These are phyloP conservation scores for Akanthomyces uredinophilus DNA, from an alignment of 2,329 filamentous ascomycete genomes.

Conservation along the genomic window DNA sequence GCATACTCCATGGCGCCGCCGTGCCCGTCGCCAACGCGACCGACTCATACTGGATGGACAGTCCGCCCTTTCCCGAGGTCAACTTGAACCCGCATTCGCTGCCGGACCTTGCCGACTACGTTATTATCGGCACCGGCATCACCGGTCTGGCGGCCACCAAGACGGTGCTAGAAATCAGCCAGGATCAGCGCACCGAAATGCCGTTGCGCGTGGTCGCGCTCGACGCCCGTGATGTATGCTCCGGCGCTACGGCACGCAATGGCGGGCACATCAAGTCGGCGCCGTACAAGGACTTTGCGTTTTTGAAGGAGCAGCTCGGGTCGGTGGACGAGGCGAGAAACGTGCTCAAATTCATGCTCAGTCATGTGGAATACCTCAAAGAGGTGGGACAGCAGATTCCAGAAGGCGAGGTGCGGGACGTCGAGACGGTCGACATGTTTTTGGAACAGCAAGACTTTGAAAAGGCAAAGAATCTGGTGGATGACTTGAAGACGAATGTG, in stretches of 20 bases:
- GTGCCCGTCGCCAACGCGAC: conserved; percentile 38
- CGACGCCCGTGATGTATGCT: conserved; percentile 46
- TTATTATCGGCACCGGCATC: conserved; percentile 52
- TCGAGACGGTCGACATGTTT: conserved; percentile 44
- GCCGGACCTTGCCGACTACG: conserved; percentile 39
- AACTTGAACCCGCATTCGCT: conserved; percentile 29
- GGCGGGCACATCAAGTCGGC: conserved; percentile 46
- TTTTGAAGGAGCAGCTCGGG: conserved; percentile 26
- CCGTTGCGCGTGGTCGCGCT: conserved; percentile 36
- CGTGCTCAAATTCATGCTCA: conserved; percentile 40
- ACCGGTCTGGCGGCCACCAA: conserved; percentile 34
- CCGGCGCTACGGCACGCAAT: conserved; percentile 50
- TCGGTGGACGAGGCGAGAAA: conserved; percentile 31
- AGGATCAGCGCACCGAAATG: conserved; percentile 5
- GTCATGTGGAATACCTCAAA: conserved; percentile 35
- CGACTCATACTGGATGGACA: conserved; percentile 40
- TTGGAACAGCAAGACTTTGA: conserved; percentile 33
- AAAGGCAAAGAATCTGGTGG: conserved; percentile 27
- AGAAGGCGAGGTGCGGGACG: conserved; percentile 37
- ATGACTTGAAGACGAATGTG: conserved; percentile 31
- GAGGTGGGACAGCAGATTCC: conserved; percentile 33
- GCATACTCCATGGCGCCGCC: conserved; percentile 31
- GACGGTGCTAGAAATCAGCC: conserved; percentile 24
- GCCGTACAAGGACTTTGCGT: conserved; percentile 38
- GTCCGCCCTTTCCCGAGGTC: conserved; percentile 39